Evolutionary conservation across 768 basidiomycete species (phyloP), one percentile per base, ranked within the genome.

Genomic region (Rhizopogon salebrosus): DNA sequence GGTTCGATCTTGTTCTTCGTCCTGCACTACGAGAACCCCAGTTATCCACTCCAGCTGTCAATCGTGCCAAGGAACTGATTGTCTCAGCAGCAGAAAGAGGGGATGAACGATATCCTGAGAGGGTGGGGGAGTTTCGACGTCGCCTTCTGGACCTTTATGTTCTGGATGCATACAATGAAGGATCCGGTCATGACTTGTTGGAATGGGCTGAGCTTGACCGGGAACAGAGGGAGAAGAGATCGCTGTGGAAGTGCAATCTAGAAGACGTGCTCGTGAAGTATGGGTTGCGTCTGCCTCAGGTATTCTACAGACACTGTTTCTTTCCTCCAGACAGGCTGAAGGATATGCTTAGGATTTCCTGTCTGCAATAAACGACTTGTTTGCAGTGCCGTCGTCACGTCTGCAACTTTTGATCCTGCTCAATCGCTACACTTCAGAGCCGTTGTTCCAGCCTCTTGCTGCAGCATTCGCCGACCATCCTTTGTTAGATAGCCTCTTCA

Each of bases 1-100:
- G 91, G 91, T 92, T 89, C 65, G 89, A 92, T 64, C 76, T 87
- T 31, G 75, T 88, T 24, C 74, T 92, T 3, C 83, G 90, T 31
- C 85, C 87, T 23, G 86, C 89, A 26, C 73, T 92, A 50, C 83
- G 87, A 43, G 84, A 90, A 64, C 84, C 88, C 35, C 82, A 76
- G 57, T 71, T 92, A 18, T 73, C 87, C 3, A 79, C 76, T 0
- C 58, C 70, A 22, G 76, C 84, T 5, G 74, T 83, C 18, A 75
- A 77, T 46, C 73, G 86, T 62, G 90, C 89, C 26, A 88, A 86
- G 66, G 84, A 87, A 35, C 76, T 92, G 22, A 77, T 91, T 57
- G 68, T 87, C 23, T 74, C 75, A 35, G 85, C 86, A 9, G 70
- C 89, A 9, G 72, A 77, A 60, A 65, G 70, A 36, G 75, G 71